Evolutionary conservation across 768 basidiomycete genomes (phyloP).

Genomic region (Tulasnella sp.): DNA sequence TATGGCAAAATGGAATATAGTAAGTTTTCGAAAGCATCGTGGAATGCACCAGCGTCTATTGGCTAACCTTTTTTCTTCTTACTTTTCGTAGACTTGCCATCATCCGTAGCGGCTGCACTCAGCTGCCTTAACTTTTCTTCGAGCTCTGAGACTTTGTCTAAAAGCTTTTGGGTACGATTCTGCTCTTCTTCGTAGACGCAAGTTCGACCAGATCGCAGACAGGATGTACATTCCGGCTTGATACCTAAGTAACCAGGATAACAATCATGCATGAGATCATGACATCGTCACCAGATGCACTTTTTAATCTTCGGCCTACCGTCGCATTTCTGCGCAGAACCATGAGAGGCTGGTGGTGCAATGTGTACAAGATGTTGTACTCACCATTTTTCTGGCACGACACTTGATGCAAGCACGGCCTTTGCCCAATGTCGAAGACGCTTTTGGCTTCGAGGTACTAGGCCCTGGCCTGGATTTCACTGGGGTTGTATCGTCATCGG

Average conservation of each 20-base stretch:
- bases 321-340: neutral
- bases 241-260: too few species aligned
- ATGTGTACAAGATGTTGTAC: neutral
- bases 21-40: too few species aligned
- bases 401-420: conserved; percentile 14
- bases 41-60: too few species aligned
- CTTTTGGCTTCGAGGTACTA: conserved; percentile 1
- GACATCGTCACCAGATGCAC: neutral
- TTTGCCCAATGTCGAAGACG: conserved; percentile 8
- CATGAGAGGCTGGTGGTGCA: neutral
- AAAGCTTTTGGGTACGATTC: conserved; percentile 10
- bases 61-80: too few species aligned
- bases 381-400: conserved; percentile 12
- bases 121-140: conserved; percentile 6
- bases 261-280: too few species aligned
- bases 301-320: neutral
- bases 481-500: neutral
- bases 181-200: conserved; percentile 12
- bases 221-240: conserved; percentile 9
- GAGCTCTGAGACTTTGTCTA: conserved; percentile 9
- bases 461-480: conserved; percentile 2
- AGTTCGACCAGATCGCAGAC: conserved; percentile 2
- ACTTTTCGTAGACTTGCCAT: too few species aligned
- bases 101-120: neutral
- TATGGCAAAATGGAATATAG: too few species aligned